These are phyloP conservation scores for Fusarium palustre DNA, from an alignment of 2,329 filamentous ascomycete species.

Conservation along the genomic window DNA sequence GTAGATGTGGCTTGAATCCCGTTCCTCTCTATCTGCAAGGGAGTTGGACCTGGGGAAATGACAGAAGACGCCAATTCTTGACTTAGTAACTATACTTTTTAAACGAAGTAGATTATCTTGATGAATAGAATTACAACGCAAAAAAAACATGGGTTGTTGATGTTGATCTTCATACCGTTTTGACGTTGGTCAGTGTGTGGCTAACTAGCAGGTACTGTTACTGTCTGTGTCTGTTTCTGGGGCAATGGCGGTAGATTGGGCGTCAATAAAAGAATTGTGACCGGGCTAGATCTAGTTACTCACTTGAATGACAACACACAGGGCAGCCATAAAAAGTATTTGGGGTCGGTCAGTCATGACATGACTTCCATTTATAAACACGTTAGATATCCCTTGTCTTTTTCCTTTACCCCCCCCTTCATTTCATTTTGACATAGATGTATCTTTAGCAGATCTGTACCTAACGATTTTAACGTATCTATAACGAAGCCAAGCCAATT, in stretches of 20 bases:
- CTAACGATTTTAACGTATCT: constrained; percentile 1
- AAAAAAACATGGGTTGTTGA: not conserved
- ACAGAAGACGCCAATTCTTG: not conserved
- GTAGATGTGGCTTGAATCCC: constrained; percentile 14
- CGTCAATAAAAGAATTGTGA: constrained; percentile 44
- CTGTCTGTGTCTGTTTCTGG: constrained; percentile 49
- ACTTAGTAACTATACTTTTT: not conserved
- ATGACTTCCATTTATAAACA: constrained; percentile 24
- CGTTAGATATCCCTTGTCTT: constrained; percentile 14
- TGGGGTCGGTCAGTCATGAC: constrained; percentile 15
- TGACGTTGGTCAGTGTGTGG: constrained; percentile 18
- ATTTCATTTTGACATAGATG: constrained; percentile 11
- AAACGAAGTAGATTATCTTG: not conserved
- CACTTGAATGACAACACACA: constrained; percentile 42
- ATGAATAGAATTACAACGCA: not conserved
- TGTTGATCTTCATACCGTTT: constrained; percentile 26
- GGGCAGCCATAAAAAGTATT: constrained; percentile 9
- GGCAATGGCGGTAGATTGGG: constrained; percentile 47
- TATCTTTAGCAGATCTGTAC: not conserved
- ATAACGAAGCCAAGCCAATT: not conserved
- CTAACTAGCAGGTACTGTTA: constrained; percentile 25
- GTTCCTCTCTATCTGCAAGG: constrained; percentile 6
- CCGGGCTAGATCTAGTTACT: not conserved
- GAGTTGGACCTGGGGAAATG: not conserved
- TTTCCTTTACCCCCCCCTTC: not conserved